Evolutionary conservation across 345 rosid species (phyloP).

Genomic region (Laguncularia racemosa): DNA sequence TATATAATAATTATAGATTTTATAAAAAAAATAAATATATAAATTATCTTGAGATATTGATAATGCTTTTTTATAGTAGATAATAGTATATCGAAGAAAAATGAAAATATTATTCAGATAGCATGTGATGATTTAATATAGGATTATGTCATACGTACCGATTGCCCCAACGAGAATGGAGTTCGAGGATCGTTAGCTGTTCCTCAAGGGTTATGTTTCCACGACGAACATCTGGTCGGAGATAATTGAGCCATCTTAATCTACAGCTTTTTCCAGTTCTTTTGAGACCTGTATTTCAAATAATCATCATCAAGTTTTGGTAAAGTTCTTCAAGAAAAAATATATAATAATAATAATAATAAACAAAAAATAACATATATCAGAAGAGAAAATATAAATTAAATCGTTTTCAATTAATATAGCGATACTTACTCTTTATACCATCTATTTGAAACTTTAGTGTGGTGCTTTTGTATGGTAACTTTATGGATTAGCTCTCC

Average conservation of each 20-base stretch:
- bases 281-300: conserved; percentile 51
- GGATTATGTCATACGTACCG: conserved; percentile 28
- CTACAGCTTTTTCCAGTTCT: conserved; percentile 97
- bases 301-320: conserved; percentile 16
- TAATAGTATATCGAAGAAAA: no score
- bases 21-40: no score
- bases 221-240: conserved; percentile 88
- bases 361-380: neutral
- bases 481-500: conserved; percentile 11
- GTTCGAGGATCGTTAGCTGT: conserved; percentile 86
- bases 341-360: neutral
- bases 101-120: no score
- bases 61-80: no score
- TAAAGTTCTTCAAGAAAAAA: conserved; percentile 19
- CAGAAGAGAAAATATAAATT: no score
- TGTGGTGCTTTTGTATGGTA: conserved; percentile 6
- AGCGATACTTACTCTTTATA: neutral
- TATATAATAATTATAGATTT: no score
- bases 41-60: no score
- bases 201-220: conserved; percentile 92
- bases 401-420: no score
- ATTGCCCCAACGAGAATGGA: conserved; percentile 96
- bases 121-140: no score
- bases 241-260: conserved; percentile 86
- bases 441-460: neutral